phyloP scores from a whole-genome alignment of 106 monocot species.

The Dendrobium chrysotoxum region DNA sequence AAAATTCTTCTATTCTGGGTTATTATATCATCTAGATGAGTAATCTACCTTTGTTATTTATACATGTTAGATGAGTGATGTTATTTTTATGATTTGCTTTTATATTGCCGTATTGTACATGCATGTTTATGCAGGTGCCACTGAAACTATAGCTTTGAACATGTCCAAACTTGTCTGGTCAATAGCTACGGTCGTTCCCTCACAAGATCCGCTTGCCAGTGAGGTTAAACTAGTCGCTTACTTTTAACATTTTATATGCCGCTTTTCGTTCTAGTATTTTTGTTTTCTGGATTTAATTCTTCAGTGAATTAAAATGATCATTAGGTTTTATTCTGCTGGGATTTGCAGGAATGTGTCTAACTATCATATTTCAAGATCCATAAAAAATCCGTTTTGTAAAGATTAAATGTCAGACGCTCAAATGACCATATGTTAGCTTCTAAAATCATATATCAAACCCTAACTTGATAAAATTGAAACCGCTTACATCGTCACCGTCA shows the following conservation, averaged over 20 bases:
- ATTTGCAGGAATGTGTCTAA: not conserved
- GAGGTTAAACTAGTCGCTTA: slow-evolving; percentile 43
- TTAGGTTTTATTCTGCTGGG: not conserved
- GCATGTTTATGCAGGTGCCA: slow-evolving; percentile 42
- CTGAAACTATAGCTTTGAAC: slow-evolving; percentile 71
- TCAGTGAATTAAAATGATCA: not conserved
- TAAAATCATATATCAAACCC: not conserved
- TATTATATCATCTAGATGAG: slow-evolving; percentile 1
- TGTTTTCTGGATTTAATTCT: not conserved
- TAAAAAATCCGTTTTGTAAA: not conserved
- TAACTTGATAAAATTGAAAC: not conserved
- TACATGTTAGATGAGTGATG: not conserved
- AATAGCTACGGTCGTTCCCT: slow-evolving; percentile 35
- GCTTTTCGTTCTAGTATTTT: not conserved
- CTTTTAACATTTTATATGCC: not conserved
- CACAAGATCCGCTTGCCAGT: slow-evolving; percentile 82
- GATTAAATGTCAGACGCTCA: not conserved
- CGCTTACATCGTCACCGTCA: too few relatives aligned
- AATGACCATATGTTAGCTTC: not conserved
- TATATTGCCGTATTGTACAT: not conserved
- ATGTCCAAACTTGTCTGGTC: slow-evolving; percentile 85
- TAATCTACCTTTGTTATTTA: not conserved
- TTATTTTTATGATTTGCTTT: not conserved
- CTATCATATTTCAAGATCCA: not conserved
- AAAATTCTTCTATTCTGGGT: not conserved